These are phyloP conservation scores for Suhomyces xylopsoci DNA, from an alignment of 805 yeast species.

Conservation along the genomic window DNA sequence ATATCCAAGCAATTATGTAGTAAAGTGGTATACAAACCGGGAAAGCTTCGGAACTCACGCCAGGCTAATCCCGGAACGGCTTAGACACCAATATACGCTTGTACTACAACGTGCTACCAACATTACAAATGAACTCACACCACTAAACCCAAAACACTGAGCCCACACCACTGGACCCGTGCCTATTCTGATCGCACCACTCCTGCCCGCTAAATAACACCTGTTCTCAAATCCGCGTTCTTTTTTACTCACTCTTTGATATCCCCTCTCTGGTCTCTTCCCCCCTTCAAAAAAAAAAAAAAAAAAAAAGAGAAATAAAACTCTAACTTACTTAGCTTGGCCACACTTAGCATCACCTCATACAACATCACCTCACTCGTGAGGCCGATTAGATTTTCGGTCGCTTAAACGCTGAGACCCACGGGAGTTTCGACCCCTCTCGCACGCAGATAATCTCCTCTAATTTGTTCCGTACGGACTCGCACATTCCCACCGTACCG, in stretches of 20 bases:
- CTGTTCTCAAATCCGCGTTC: background rate
- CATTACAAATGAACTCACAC: background rate
- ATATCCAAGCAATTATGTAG: background rate
- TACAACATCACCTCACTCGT: background rate
- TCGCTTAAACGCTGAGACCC: background rate
- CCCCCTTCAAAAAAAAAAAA: background rate
- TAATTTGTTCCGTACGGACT: background rate
- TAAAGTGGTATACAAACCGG: background rate
- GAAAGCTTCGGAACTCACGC: background rate
- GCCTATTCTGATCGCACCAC: background rate
- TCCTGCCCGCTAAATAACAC: background rate
- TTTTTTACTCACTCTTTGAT: background rate
- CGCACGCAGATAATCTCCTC: background rate
- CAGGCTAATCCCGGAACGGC: background rate
- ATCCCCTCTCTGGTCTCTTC: background rate
- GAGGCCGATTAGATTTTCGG: background rate
- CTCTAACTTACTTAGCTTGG: background rate
- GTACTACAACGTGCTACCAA: background rate
- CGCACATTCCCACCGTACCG: background rate
- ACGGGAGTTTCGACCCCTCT: background rate
- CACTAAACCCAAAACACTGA: background rate
- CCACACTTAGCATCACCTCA: background rate
- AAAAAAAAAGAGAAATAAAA: conserved; percentile 1
- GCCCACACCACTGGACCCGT: background rate
- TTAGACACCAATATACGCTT: background rate